Evolutionary conservation across 306 rosid species (phyloP).

Genomic region (Pyrus pyrifolia): DNA sequence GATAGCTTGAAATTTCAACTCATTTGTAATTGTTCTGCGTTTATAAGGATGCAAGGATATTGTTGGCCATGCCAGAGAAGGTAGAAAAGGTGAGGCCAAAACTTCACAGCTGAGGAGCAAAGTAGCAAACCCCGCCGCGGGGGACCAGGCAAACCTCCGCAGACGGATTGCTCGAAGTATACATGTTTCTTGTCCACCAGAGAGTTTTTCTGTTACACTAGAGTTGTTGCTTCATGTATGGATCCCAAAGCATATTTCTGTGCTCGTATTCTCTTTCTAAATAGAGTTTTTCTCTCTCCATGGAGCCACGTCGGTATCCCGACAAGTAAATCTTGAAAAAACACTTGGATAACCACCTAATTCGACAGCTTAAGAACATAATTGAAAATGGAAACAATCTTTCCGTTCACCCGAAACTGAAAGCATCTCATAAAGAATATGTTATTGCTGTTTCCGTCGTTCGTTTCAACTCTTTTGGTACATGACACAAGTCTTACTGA

Average conservation of each 20-base stretch:
- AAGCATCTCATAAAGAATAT: slow-evolving; percentile 3
- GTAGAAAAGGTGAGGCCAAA: neutral
- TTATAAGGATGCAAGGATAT: slow-evolving; percentile 1
- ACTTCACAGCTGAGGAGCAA: neutral
- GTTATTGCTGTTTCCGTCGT: slow-evolving; percentile 3
- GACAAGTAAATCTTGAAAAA: neutral
- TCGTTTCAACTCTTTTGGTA: slow-evolving; percentile 6
- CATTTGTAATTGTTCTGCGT: neutral
- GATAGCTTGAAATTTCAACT: no score
- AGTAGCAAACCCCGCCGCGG: neutral
- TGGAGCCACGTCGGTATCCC: neutral
- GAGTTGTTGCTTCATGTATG: neutral
- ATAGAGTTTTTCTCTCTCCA: neutral
- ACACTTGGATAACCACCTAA: neutral
- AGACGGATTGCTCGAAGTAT: neutral
- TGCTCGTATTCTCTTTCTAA: neutral
- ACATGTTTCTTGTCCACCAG: neutral
- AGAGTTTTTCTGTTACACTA: neutral
- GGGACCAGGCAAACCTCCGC: neutral
- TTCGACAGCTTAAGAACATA: neutral
- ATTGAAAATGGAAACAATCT: neutral
- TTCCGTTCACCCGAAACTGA: neutral
- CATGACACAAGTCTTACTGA: slow-evolving; percentile 4
- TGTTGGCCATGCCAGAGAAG: neutral
- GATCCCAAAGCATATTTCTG: neutral